Conservation (phyloP, 139 green algal genomes). For the Yamagishiella unicocca region DNA sequence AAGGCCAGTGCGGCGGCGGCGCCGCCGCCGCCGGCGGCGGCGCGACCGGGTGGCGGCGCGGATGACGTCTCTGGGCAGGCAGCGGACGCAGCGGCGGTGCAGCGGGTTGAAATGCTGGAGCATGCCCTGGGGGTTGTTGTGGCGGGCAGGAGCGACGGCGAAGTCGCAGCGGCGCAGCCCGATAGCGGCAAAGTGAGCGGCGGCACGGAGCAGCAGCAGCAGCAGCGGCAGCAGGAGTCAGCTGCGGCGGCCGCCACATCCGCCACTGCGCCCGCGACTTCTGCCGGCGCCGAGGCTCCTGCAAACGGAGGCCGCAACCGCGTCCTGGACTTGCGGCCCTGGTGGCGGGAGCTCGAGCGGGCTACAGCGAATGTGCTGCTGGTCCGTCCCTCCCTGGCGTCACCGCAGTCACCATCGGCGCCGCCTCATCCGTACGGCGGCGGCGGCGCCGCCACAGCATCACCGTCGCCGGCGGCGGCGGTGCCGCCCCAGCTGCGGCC, state of each 20-base stretch:
- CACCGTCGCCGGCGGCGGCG: neutral
- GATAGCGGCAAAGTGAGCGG: too few relatives aligned
- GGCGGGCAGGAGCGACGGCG: too few relatives aligned
- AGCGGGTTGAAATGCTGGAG: neutral
- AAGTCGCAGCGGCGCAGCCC: too few relatives aligned
- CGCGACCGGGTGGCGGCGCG: too few relatives aligned
- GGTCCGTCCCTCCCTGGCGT: neutral
- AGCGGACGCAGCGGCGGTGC: neutral
- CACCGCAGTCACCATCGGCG: neutral
- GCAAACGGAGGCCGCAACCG: neutral
- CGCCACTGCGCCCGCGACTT: too few relatives aligned
- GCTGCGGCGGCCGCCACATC: neutral
- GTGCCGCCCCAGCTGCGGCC: neutral
- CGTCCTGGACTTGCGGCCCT: neutral
- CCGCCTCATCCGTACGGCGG: neutral
- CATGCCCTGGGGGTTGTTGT: too few relatives aligned
- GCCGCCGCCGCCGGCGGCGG: neutral
- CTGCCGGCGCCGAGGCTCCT: too few relatives aligned
- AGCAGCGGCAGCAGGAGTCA: neutral
- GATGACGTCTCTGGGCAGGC: too few relatives aligned
- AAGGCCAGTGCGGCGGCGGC: neutral
- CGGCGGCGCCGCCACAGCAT: neutral
- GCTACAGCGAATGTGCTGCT: neutral
- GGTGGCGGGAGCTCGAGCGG: slow-evolving; percentile 13
- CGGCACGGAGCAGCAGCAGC: neutral